Base-by-base conservation (phyloP, 2,329 filamentous ascomycete species). In the Fusarium praegraminearum region DNA sequence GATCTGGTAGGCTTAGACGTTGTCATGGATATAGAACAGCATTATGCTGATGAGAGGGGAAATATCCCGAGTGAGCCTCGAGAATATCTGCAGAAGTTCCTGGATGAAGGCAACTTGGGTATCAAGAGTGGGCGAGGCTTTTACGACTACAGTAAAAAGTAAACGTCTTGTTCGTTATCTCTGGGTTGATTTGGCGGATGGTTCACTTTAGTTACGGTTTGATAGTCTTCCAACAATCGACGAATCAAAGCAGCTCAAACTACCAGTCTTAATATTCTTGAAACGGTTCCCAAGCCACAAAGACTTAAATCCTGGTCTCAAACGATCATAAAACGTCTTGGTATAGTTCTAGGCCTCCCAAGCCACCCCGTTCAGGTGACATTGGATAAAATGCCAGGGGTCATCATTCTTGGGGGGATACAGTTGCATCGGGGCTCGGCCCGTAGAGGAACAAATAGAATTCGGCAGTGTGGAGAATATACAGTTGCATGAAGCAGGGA, bases 1-100 rank as follows among this genome's bases (percentile, higher is more conserved):
- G 76, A 78, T 47, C 59, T 77, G 35, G 76, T 78, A 4, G 76
- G 76, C 0, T 47, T 78, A 3, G 76, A 78, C 45, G 76, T 78
- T 10, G 76, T 78, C 1, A 40, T 73, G 20, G 76, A 77, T 13
- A 78, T 78, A 44, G 76, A 78, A 55, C 67, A 76, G 51, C 76
- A 78, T 54, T 78, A 77, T 26, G 76, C 76, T 2, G 70, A 76
- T 26, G 71, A 69, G 0, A 56, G 76, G 20, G 49, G 59, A 2
- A 67, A 76, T 28, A 57, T 78, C 10, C 74, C 76, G 0, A 51
- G 24, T 12, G 65, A 71, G 10, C 76, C 76, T 2, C 65, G 74
- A 18, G 64, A 68, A 49, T 78, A 76, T 57, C 47, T 78, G 5
- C 63, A 69, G 26, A 56, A 32, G 24, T 75, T 67, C 11, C 40